Conservation (phyloP, 768 basidiomycete genomes). For the Collybia mongolica region DNA sequence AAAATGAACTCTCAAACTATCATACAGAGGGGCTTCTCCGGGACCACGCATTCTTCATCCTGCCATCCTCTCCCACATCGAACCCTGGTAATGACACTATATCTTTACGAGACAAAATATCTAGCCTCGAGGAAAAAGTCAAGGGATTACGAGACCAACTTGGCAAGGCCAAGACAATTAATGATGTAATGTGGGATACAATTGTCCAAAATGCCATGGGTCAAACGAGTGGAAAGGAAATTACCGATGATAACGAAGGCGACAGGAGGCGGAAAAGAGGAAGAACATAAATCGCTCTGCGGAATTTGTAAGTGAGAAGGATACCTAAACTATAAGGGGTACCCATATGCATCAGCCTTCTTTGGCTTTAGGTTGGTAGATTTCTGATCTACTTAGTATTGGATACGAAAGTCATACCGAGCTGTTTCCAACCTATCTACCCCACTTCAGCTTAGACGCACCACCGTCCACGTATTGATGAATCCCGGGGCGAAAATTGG, state of each 20-base stretch:
- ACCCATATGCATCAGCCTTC: no score
- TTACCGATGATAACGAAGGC: conserved; percentile 11
- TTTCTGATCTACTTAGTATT: no score
- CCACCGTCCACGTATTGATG: no score
- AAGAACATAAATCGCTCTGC: conserved; percentile 15
- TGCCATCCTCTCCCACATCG: conserved; percentile 32
- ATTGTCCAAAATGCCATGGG: conserved; percentile 65
- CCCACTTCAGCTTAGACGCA: no score
- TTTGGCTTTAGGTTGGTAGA: no score
- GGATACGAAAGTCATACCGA: no score
- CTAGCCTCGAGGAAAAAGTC: conserved; percentile 74
- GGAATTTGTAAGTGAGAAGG: background rate
- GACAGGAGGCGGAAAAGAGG: conserved; percentile 31
- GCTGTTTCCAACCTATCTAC: no score
- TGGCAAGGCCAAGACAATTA: conserved; percentile 84
- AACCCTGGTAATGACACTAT: conserved; percentile 27
- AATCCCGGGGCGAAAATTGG: no score
- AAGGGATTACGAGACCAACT: conserved; percentile 64
- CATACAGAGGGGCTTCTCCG: conserved; percentile 52
- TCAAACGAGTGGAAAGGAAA: conserved; percentile 26
- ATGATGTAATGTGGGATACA: conserved; percentile 91
- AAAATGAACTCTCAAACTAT: conserved; percentile 39
- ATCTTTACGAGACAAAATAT: conserved; percentile 54
- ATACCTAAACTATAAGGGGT: background rate
- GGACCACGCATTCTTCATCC: conserved; percentile 68